Base-by-base conservation (phyloP, 345 rosid species). In the Gynandropsis gynandra region DNA sequence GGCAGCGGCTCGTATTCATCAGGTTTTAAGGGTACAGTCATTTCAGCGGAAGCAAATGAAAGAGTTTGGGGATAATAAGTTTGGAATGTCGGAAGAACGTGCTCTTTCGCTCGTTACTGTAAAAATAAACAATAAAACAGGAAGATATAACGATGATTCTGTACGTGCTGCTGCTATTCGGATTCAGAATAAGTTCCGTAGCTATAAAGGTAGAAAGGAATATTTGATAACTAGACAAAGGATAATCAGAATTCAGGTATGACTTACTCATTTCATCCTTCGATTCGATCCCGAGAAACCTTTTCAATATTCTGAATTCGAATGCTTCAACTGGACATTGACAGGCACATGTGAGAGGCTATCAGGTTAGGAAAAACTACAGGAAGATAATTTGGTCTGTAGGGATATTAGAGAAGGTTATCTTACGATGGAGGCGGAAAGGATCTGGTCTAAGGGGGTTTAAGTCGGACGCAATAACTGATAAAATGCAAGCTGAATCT, bases 261-360 rank as follows among this genome's bases (percentile, higher is more conserved):
- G 5, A 17, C 5, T 12, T 42, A 32, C 29, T 38, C 24, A 33
- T 49, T 55, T 44, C 10, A 7, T 42, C n/a, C n/a, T n/a, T n/a
- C n/a, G n/a, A n/a, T n/a, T n/a, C n/a, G n/a, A n/a, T n/a, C n/a
- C n/a, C n/a, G n/a, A n/a, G n/a, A n/a, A 47, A 39, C 32, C 59
- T 52, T 31, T 34, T n/a, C 20, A 9, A 39, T 29, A 53, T 31
- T 58, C 46, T 56, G 35, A 21, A 17, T 27, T 14, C 52, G 11
- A 37, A 56, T 7, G 59, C 14, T 39, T 46, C 10, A 38, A 61
- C 50, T 73, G 54, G 38, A 16, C 24, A 52, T n/a, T 64, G 61
- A 61, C 67, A 90, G 98, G 98, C 98, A 42, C 92, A 78, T 66
- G 80, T 83, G 20, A 83, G 97, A 73, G 96, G 97, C 38, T 81